These are phyloP conservation scores for Aquanectria penicillioides DNA, from an alignment of 2,329 filamentous ascomycete species.

Conservation along the genomic window DNA sequence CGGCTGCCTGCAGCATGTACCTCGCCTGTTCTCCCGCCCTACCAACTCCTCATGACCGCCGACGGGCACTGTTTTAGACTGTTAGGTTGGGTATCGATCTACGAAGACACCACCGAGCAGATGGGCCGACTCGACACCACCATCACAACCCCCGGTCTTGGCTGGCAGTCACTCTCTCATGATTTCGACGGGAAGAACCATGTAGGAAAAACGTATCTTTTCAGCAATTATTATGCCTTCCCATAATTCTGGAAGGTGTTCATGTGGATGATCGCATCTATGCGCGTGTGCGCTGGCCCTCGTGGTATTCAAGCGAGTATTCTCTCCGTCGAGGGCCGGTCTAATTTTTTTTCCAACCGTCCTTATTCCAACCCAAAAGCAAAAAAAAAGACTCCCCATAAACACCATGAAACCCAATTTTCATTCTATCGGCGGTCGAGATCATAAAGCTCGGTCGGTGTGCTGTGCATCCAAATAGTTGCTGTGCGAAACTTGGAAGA, in stretches of 20 bases:
- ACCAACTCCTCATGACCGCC: conserved; percentile 5
- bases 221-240: conserved; percentile 12
- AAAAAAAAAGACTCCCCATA: conserved; percentile 36
- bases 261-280: conserved; percentile 39
- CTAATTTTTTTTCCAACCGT: conserved; percentile 42
- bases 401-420: conserved; percentile 30
- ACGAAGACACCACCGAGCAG: background rate
- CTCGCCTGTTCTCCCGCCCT: conserved; percentile 18
- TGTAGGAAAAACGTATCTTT: background rate
- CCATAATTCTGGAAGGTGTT: conserved; percentile 23
- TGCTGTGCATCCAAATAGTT: conserved; percentile 29
- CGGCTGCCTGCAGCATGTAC: conserved; percentile 31
- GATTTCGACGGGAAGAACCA: background rate
- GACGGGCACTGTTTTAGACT: conserved; percentile 1
- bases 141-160: too few relatives aligned
- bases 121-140: conserved; percentile 10
- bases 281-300: conserved; percentile 36
- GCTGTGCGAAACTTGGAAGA: conserved; percentile 30
- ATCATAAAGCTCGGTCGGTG: conserved; percentile 37
- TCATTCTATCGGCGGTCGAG: conserved; percentile 39
- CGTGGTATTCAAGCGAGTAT: conserved; percentile 33
- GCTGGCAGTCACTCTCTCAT: too few relatives aligned
- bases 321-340: conserved; percentile 36
- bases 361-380: conserved; percentile 33
- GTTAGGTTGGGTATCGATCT: conserved; percentile 20